Evolutionary conservation across 495 filamentous ascomycete genomes (phyloP).

Genomic region (Rostrohypoxylon terebratum): DNA sequence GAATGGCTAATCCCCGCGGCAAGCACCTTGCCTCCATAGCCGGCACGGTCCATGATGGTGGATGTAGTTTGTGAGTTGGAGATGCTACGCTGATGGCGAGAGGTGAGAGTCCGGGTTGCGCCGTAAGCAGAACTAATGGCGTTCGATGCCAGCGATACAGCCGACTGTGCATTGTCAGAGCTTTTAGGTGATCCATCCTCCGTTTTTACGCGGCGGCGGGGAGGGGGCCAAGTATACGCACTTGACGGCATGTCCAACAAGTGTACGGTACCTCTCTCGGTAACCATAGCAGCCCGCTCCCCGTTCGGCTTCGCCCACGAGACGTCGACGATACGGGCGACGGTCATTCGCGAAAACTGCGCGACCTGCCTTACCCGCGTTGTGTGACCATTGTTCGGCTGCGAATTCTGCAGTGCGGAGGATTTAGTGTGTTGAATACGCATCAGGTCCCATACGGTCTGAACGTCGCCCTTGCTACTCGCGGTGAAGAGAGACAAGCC

Average conservation of each 20-base stretch:
- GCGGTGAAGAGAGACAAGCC: conserved; percentile 88
- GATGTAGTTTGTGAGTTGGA: conserved; percentile 59
- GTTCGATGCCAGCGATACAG: conserved; percentile 67
- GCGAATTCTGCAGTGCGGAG: conserved; percentile 59
- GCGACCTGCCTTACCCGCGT: conserved; percentile 80
- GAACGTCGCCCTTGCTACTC: conserved; percentile 90
- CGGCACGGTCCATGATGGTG: conserved; percentile 74
- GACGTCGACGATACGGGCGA: conserved; percentile 88
- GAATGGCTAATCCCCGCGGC: conserved; percentile 86
- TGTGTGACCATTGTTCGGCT: conserved; percentile 48
- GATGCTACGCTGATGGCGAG: conserved; percentile 62
- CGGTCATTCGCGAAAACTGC: conserved; percentile 88
- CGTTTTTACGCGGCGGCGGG: conserved; percentile 68
- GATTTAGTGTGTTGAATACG: conserved; percentile 70
- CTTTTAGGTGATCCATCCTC: conserved; percentile 55
- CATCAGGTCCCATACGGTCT: conserved; percentile 94
- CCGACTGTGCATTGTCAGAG: conserved; percentile 58
- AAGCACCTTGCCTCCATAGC: conserved; percentile 80
- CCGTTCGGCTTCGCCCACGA: conserved; percentile 86
- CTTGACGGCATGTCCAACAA: conserved; percentile 85
- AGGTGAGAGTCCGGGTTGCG: conserved; percentile 62
- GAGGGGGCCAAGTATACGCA: conserved; percentile 90
- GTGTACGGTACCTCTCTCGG: conserved; percentile 93
- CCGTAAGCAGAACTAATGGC: conserved; percentile 75
- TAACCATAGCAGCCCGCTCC: conserved; percentile 85